These are phyloP conservation scores for Boletus reticuloceps DNA, from an alignment of 768 basidiomycete genomes.

Conservation along the genomic window DNA sequence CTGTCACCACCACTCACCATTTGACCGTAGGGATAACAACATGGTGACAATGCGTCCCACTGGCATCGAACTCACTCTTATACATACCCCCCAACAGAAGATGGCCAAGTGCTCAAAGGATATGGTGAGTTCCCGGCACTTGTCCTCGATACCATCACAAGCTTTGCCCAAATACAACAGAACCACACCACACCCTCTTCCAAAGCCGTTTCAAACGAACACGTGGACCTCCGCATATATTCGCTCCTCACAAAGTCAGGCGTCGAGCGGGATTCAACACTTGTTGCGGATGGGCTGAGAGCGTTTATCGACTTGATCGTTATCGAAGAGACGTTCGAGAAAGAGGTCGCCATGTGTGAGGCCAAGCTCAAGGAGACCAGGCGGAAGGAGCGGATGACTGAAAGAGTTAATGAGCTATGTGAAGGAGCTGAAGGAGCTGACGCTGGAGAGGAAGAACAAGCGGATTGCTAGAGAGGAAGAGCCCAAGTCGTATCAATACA, in stretches of 20 bases:
- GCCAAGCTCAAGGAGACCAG: constrained; percentile 84
- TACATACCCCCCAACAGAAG: constrained; percentile 73
- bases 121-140: constrained; percentile 95
- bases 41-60: constrained; percentile 96
- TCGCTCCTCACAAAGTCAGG: constrained; percentile 94
- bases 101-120: constrained; percentile 59
- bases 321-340: constrained; percentile 84
- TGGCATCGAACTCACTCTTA: constrained; percentile 88
- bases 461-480: constrained; percentile 44
- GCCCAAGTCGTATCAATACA: constrained; percentile 77
- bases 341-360: constrained; percentile 84
- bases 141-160: constrained; percentile 83
- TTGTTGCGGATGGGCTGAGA: constrained; percentile 91
- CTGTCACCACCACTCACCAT: not conserved
- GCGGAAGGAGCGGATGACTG: constrained; percentile 79
- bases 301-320: constrained; percentile 89
- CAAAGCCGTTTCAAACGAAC: constrained; percentile 90
- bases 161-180: constrained; percentile 90
- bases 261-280: constrained; percentile 90
- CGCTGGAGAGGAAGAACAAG: constrained; percentile 58
- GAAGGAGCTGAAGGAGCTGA: constrained; percentile 73
- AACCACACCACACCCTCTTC: constrained; percentile 90
- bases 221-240: constrained; percentile 96
- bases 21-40: constrained; percentile 80
- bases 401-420: constrained; percentile 80